These are phyloP conservation scores for Mycena crocata DNA, from an alignment of 768 basidiomycete genomes.

Conservation along the genomic window DNA sequence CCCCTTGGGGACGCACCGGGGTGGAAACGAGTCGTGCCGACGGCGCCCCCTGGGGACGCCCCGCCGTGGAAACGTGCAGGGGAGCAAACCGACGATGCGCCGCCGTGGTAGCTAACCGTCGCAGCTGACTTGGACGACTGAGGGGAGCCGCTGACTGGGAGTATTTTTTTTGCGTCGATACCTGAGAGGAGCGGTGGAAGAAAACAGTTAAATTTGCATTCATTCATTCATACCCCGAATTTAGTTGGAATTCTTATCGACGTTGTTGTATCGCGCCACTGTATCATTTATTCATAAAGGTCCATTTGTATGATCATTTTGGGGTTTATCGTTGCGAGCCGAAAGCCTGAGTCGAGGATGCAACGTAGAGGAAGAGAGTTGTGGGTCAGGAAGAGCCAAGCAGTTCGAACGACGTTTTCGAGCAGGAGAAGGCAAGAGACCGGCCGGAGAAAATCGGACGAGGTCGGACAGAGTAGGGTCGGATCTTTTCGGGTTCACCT, in stretches of 20 bases:
- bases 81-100: too few species aligned
- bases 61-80: too few species aligned
- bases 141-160: background rate
- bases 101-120: too few species aligned
- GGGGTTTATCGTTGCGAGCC: background rate
- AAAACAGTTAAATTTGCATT: background rate
- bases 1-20: background rate
- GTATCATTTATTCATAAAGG: background rate
- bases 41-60: too few species aligned
- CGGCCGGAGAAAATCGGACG: too few species aligned
- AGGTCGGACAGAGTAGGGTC: too few species aligned
- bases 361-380: background rate
- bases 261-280: constrained; percentile 4
- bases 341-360: background rate
- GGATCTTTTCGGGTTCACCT: too few species aligned
- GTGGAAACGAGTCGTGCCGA: background rate
- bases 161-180: background rate
- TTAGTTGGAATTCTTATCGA: background rate
- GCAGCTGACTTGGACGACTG: too few species aligned
- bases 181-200: background rate
- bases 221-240: background rate
- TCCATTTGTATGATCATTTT: constrained; percentile 5
- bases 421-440: background rate
- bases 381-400: background rate
- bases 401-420: background rate